phyloP scores from a whole-genome alignment of 805 yeast species.

The Suhomyces vadensis region DNA sequence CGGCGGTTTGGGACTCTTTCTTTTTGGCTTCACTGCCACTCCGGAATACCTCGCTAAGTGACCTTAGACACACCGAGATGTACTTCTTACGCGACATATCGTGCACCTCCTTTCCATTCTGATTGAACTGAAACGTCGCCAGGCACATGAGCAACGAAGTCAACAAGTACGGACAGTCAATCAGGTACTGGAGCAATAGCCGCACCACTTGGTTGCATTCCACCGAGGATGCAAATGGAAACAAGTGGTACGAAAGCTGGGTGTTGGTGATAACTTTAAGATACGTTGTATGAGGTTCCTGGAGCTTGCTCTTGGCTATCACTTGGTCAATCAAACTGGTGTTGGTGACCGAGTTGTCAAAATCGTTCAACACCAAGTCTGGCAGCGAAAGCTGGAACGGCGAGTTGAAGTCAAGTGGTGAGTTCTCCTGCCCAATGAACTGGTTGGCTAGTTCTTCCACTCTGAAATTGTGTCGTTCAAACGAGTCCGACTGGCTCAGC shows the following conservation, averaged over 20 bases:
- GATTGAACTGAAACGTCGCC: slow-evolving; percentile 29
- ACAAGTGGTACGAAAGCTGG: slow-evolving; percentile 32
- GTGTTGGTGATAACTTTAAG: slow-evolving; percentile 30
- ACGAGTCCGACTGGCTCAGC: slow-evolving; percentile 15
- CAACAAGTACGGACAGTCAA: slow-evolving; percentile 22
- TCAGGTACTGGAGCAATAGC: slow-evolving; percentile 23
- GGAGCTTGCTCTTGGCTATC: slow-evolving; percentile 24
- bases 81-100: slow-evolving; percentile 21
- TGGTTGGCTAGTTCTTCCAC: slow-evolving; percentile 20
- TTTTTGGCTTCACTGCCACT: slow-evolving; percentile 6
- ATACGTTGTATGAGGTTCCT: slow-evolving; percentile 33
- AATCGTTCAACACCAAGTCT: slow-evolving; percentile 1
- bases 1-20: not conserved
- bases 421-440: not conserved
- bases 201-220: slow-evolving; percentile 37
- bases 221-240: slow-evolving; percentile 39
- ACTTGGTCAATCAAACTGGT: slow-evolving; percentile 28
- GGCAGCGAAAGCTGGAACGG: slow-evolving; percentile 3
- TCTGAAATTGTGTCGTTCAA: slow-evolving; percentile 20
- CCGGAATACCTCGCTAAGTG: slow-evolving; percentile 21
- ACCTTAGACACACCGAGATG: slow-evolving; percentile 20
- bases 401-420: slow-evolving; percentile 4
- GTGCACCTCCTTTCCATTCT: slow-evolving; percentile 22
- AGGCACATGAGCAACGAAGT: slow-evolving; percentile 25
- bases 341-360: slow-evolving; percentile 16